These are phyloP conservation scores for Perilla frutescens DNA, from an alignment of 257 asterid genomes.

Conservation along the genomic window DNA sequence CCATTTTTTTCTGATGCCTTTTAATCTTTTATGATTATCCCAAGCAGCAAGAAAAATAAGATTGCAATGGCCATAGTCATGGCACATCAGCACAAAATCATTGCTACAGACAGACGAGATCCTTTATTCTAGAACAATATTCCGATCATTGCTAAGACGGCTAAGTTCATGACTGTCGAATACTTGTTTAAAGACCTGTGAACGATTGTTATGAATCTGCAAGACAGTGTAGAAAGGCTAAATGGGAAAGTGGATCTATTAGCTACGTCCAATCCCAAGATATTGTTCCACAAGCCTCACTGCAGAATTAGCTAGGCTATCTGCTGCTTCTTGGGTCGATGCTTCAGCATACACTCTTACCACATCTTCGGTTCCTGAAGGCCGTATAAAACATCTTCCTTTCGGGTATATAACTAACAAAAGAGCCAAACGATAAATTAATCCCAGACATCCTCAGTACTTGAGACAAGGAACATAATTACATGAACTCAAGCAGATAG, in stretches of 20 bases:
- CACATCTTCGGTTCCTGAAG: conserved; percentile 96
- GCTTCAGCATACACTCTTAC: conserved; percentile 95
- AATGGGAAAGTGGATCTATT: conserved; percentile 20
- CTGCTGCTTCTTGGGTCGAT: conserved; percentile 77
- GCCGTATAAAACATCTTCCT: conserved; percentile 90
- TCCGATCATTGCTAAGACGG: no score
- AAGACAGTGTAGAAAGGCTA: not conserved
- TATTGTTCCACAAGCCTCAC: conserved; percentile 63
- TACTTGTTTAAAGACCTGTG: not conserved
- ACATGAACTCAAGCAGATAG: not conserved
- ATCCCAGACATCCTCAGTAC: not conserved
- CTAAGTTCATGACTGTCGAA: no score
- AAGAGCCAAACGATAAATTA: conserved; percentile 11
- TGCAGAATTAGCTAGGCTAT: conserved; percentile 69
- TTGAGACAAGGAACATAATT: not conserved
- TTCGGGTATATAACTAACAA: conserved; percentile 63
- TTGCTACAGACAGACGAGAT: no score
- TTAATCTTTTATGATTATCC: no score
- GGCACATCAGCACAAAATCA: no score
- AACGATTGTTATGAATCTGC: not conserved
- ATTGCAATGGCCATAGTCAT: no score
- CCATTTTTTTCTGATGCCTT: no score
- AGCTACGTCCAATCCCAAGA: conserved; percentile 53
- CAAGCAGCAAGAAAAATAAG: no score
- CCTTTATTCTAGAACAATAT: no score